Evolutionary conservation across 2,329 filamentous ascomycete genomes (phyloP), one percentile per base, ranked within the genome.

Genomic region (Botrytis fragariae): DNA sequence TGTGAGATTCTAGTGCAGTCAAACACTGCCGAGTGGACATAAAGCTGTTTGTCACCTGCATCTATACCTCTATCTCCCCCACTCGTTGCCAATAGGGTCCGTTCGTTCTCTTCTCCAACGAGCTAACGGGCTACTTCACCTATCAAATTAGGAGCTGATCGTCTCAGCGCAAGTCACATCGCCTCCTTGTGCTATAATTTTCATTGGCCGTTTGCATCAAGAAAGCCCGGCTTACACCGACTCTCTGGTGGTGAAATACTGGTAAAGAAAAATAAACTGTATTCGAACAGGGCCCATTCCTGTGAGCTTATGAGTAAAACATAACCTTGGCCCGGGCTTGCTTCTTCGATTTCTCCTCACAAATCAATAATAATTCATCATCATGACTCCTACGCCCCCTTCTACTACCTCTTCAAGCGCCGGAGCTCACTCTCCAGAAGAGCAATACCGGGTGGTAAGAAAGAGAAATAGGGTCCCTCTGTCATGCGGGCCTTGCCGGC

Each of bases 401-500:
- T 94, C 92, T 44, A 93, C 92, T 71, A 91, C 90, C 51, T 92
- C 93, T 14, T 96, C 94, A 25, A 90, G 85, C 76, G 90, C 90
- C 74, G 89, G 92, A 76, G 87, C 85, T 37, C 91, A 92, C 75
- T 97, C 94, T 62, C 94, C 95, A 48, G 93, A 97, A 82, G 90
- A 93, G 71, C 92, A 95, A 77, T 97, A 93, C 80, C 90, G 93
- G 78, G 91, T 98, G 69, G 93, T 98, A 74, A 91, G 95, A 77
- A 97, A 97, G 85, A 90, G 95, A 81, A 98, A 98, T 80, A 88
- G 95, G 74, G 91, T 98, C 25, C 95, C 95, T 64, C 86, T 98
- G 68, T 98, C 94, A 79, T 98, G 95, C 82, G 93, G 91, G 77
- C 93, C 95, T 45, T 98, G 95, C 83, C 89, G 95, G 81, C 93